Conservation (phyloP, 371 early-diverging fungal species). For the Mortierella sp. region DNA sequence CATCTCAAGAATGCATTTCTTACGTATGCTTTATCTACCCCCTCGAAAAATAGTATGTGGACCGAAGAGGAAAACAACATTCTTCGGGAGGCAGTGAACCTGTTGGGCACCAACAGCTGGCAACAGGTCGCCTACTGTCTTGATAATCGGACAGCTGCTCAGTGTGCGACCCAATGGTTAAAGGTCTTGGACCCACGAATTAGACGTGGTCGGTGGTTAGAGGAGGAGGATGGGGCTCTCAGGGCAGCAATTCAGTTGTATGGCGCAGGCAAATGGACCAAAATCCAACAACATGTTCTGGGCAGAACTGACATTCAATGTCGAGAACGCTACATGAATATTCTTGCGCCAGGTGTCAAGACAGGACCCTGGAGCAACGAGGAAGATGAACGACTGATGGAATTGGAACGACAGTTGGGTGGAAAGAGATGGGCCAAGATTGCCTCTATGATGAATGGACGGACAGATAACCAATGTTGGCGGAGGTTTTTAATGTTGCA, state of each 20-base stretch:
- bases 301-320: slow-evolving; percentile 91
- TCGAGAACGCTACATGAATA: slow-evolving; percentile 86
- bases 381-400: slow-evolving; percentile 54
- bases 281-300: slow-evolving; percentile 73
- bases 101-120: slow-evolving; percentile 77
- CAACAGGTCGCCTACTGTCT: slow-evolving; percentile 73
- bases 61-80: slow-evolving; percentile 70
- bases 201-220: slow-evolving; percentile 76
- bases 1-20: too few relatives aligned
- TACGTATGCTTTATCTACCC: too few relatives aligned
- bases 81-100: slow-evolving; percentile 64
- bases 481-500: slow-evolving; percentile 55
- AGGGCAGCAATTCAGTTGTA: slow-evolving; percentile 71
- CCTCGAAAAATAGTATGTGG: slow-evolving; percentile 56
- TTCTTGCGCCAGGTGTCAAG: slow-evolving; percentile 71
- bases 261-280: slow-evolving; percentile 82
- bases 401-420: slow-evolving; percentile 58
- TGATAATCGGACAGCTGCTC: slow-evolving; percentile 77
- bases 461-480: slow-evolving; percentile 74
- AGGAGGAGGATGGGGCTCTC: slow-evolving; percentile 79
- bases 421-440: slow-evolving; percentile 65
- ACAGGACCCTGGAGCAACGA: slow-evolving; percentile 65
- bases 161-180: slow-evolving; percentile 87
- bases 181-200: slow-evolving; percentile 82
- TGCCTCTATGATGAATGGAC: slow-evolving; percentile 56